Evolutionary conservation across 495 filamentous ascomycete genomes (phyloP).

Genomic region (Trichoderma erinaceum): DNA sequence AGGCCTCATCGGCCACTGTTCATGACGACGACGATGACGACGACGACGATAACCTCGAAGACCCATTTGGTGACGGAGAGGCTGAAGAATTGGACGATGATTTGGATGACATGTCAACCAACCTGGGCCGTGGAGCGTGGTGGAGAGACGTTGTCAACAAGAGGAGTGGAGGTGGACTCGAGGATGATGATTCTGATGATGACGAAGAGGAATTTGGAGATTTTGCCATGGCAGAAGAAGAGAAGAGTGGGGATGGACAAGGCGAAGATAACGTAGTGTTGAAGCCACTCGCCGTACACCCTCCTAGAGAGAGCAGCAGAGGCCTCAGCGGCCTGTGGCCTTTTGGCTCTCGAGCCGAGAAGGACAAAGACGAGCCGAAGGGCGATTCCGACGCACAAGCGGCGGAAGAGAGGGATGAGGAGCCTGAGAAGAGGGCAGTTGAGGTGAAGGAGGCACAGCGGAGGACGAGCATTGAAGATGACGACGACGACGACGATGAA

Average conservation of each 20-base stretch:
- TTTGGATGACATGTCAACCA: constrained; percentile 34
- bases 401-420: constrained; percentile 26
- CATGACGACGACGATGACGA: constrained; percentile 22
- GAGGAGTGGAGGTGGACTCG: constrained; percentile 34
- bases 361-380: constrained; percentile 27
- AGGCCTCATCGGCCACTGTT: constrained; percentile 21
- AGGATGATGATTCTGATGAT: constrained; percentile 37
- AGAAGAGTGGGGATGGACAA: constrained; percentile 25
- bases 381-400: constrained; percentile 26
- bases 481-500: constrained; percentile 46
- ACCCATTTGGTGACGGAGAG: constrained; percentile 45
- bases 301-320: constrained; percentile 31
- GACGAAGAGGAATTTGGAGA: constrained; percentile 49
- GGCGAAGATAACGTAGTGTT: constrained; percentile 32
- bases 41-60: constrained; percentile 29
- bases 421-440: constrained; percentile 27
- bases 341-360: constrained; percentile 34
- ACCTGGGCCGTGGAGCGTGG: constrained; percentile 36
- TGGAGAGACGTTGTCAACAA: constrained; percentile 39
- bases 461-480: constrained; percentile 51
- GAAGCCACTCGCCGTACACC: constrained; percentile 43
- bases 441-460: constrained; percentile 47
- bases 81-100: constrained; percentile 44
- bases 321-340: constrained; percentile 44
- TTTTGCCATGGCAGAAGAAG: constrained; percentile 47